phyloP scores from a whole-genome alignment of 805 yeast species.

The Teunomyces funiuensis region DNA sequence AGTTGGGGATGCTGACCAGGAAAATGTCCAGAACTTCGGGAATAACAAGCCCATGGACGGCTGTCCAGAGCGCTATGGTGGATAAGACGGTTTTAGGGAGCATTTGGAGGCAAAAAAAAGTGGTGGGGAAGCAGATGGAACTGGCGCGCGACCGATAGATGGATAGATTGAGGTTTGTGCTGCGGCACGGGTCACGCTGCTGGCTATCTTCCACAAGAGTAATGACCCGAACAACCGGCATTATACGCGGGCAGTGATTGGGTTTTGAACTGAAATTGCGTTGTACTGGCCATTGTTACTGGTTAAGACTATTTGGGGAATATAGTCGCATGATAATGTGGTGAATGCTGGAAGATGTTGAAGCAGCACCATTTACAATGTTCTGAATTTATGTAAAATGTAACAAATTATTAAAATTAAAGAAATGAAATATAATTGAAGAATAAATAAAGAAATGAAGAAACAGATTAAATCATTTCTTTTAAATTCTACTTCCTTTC shows the following conservation, averaged over 20 bases:
- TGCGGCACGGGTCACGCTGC: not conserved
- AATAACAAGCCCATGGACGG: slow-evolving; percentile 3
- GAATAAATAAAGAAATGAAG: not conserved
- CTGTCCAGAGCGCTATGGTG: slow-evolving; percentile 3
- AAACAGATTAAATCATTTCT: no score
- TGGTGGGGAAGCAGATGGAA: not conserved
- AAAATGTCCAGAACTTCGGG: not conserved
- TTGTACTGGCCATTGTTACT: no score
- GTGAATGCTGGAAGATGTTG: not conserved
- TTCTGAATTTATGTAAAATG: no score
- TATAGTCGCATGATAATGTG: not conserved
- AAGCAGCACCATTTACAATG: no score
- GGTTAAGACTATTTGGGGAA: no score
- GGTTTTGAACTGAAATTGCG: no score
- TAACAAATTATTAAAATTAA: not conserved
- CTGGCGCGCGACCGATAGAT: not conserved
- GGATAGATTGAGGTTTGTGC: not conserved
- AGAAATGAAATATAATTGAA: not conserved
- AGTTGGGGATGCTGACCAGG: not conserved
- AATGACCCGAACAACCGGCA: not conserved
- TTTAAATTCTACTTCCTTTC: no score
- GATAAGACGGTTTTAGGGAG: slow-evolving; percentile 3
- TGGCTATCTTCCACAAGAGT: not conserved
- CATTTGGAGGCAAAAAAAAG: slow-evolving; percentile 2
- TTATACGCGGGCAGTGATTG: not conserved